phyloP scores from a whole-genome alignment of 1,139 yeast species.

The Yarrowia galli region DNA sequence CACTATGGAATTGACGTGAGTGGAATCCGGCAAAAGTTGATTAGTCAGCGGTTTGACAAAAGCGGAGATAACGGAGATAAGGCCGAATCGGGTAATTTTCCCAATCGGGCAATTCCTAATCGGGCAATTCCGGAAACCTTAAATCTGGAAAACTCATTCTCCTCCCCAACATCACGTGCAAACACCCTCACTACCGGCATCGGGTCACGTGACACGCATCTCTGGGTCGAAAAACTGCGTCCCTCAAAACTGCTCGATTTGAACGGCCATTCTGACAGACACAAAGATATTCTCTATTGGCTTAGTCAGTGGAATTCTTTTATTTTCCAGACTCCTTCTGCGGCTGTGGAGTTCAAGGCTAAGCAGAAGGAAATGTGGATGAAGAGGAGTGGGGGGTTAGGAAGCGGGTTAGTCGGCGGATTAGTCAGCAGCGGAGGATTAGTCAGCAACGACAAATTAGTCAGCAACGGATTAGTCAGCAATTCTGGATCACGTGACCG shows the following conservation, averaged over 20 bases:
- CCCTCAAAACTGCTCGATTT: conserved; percentile 48
- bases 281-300: conserved; percentile 30
- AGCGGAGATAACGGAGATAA: neutral
- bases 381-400: neutral
- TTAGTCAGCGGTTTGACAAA: neutral
- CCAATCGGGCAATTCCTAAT: neutral
- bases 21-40: neutral
- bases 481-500: too few species aligned
- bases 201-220: conserved; percentile 3
- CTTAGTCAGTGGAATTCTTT: conserved; percentile 31
- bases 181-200: neutral
- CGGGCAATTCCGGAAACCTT: too few species aligned
- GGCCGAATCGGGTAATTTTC: neutral
- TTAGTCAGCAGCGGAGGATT: too few species aligned
- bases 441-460: too few species aligned
- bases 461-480: too few species aligned
- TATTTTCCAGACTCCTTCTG: conserved; percentile 25
- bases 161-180: too few species aligned
- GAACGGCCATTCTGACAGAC: conserved; percentile 48
- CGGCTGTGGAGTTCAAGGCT: conserved; percentile 9
- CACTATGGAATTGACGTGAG: conserved; percentile 21
- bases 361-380: conserved; percentile 20
- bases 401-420: too few species aligned
- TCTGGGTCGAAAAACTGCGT: conserved; percentile 32
- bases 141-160: too few species aligned